Evolutionary conservation across 108 stramenopile genomes (phyloP), one percentile per base, ranked within the genome.

Genomic region (Nannochloropsis gaditana): DNA sequence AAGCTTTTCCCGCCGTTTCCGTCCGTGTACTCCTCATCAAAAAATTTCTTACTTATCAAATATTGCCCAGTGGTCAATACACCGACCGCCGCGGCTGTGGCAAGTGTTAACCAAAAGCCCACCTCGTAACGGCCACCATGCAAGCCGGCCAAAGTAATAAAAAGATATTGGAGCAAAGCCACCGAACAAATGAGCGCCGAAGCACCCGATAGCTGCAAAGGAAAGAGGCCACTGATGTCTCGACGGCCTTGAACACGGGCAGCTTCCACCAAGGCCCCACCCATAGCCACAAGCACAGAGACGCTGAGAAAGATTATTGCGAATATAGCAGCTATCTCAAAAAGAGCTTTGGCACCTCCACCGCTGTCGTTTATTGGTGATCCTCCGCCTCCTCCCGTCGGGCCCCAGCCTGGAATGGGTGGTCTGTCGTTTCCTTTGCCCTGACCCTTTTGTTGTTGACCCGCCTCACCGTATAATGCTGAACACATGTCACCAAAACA

Each of bases 211-310:
- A 73, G 59, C 59, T 73, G 59, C 59, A 73, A 73, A 73, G 59
- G 59, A 73, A 73, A 73, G 1, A 73, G n/a, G 59, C 59, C 59
- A 73, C 59, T 6, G n/a, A 73, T 73, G 3, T 73, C 59, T 73
- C n/a, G 59, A n/a, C 59, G 59, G 59, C 59, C 59, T 73, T 73
- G 59, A 73, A 73, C n/a, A n/a, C 59, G 59, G 15, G 59, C 59
- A 8, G 59, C 59, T n/a, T 73, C 59, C 8, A 73, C 59, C 59
- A 73, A 6, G 4, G 59, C 59, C n/a, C 59, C 59, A n/a, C 59
- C 59, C 59, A 73, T n/a, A 8, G 59, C 59, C 59, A 73, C 15
- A 8, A 73, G 59, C 59, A 73, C 59, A n/a, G 59, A 73, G 15
- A 73, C n/a, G 59, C 59, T 73, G 0, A 73, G 59, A n/a, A 73